Evolutionary conservation across 2,329 filamentous ascomycete genomes (phyloP).

Genomic region (Ciborinia camelliae): DNA sequence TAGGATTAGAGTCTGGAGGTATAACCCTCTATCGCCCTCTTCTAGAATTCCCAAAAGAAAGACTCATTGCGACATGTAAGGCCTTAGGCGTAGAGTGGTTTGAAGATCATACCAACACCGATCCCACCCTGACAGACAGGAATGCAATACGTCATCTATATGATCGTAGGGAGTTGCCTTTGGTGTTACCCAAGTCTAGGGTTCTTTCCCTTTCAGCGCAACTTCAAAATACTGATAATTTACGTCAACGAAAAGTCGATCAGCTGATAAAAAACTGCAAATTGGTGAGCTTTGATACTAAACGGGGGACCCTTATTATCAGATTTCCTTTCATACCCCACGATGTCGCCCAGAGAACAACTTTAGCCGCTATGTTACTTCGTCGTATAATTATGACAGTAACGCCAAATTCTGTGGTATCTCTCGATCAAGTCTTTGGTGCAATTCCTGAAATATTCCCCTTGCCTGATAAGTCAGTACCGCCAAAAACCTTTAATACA

Average conservation of each 20-base stretch:
- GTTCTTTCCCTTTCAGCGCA: constrained; percentile 59
- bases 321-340: constrained; percentile 17
- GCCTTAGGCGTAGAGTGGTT: constrained; percentile 69
- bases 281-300: constrained; percentile 37
- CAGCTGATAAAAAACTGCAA: constrained; percentile 49
- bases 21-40: constrained; percentile 67
- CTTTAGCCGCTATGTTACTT: constrained; percentile 45
- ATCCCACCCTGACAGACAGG: constrained; percentile 70
- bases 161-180: constrained; percentile 58
- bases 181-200: constrained; percentile 62
- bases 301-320: constrained; percentile 38
- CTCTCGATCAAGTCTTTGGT: constrained; percentile 44
- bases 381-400: constrained; percentile 48
- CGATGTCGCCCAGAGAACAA: not conserved
- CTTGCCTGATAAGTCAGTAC: not conserved
- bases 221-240: constrained; percentile 43
- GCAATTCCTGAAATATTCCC: constrained; percentile 13
- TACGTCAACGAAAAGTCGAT: constrained; percentile 51
- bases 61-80: constrained; percentile 72
- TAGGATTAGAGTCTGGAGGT: constrained; percentile 55
- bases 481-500: constrained; percentile 17
- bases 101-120: constrained; percentile 79
- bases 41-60: constrained; percentile 66
- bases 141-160: constrained; percentile 76
- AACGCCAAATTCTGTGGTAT: constrained; percentile 45